These are phyloP conservation scores for Paracamarosporium sp. DNA, from an alignment of 2,329 filamentous ascomycete genomes.

Conservation along the genomic window DNA sequence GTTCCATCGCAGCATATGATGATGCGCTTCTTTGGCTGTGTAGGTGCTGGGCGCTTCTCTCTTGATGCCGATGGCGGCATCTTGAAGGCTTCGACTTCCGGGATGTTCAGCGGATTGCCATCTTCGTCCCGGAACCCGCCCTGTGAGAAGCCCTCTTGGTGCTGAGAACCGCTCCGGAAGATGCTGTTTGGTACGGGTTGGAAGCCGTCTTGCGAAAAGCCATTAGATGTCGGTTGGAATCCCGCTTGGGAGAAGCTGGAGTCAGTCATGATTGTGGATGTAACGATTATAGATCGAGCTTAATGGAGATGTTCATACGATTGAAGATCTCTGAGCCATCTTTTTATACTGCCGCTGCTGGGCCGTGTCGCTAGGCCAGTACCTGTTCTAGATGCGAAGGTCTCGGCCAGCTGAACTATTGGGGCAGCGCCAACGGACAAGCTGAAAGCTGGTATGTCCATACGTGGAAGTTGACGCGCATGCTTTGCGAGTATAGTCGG, in stretches of 20 bases:
- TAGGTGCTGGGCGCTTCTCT: background rate
- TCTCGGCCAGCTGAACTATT: background rate
- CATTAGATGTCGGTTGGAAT: background rate
- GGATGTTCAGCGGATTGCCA: background rate
- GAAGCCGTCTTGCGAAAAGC: background rate
- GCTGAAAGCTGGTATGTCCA: background rate
- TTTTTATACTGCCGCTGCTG: background rate
- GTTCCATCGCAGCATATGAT: conserved; percentile 47
- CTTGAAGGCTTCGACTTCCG: background rate
- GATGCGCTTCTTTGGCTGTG: conserved; percentile 22
- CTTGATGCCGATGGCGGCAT: background rate
- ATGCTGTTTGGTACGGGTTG: background rate
- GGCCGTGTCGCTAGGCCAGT: background rate
- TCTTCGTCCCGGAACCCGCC: background rate
- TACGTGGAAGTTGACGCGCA: background rate
- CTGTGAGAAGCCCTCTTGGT: background rate
- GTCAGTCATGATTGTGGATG: background rate
- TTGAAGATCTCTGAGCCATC: background rate
- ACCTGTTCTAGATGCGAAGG: background rate
- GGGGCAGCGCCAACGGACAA: background rate
- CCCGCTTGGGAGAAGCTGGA: background rate
- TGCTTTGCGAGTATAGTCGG: background rate
- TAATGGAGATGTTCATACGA: background rate
- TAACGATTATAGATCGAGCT: background rate
- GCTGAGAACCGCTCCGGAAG: background rate